phyloP scores from a whole-genome alignment of 2,329 filamentous ascomycete genomes.

The Diaporthe citrichinensis region DNA sequence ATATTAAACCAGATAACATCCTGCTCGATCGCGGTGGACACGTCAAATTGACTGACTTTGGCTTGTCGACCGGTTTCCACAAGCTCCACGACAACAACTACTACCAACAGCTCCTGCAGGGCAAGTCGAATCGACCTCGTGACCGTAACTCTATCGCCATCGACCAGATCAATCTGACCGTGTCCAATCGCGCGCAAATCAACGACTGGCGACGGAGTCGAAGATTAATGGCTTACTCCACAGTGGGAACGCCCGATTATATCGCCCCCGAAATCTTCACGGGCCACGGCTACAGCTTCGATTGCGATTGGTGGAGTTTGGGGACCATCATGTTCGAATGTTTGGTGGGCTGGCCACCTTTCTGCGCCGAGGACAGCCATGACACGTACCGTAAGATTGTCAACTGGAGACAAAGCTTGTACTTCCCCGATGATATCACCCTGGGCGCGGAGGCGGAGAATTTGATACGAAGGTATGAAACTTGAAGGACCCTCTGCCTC shows the following conservation, averaged over 20 bases:
- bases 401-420: constrained; percentile 95
- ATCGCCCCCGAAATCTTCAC: constrained; percentile 99
- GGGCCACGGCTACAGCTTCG: constrained; percentile 94
- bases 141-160: constrained; percentile 96
- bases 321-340: constrained; percentile 99
- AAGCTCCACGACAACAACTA: constrained; percentile 98
- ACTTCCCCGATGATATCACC: constrained; percentile 90
- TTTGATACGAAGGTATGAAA: constrained; percentile 86
- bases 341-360: constrained; percentile 97
- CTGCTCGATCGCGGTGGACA: constrained; percentile 94
- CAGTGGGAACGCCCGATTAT: constrained; percentile 97
- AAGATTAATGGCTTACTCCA: constrained; percentile 96
- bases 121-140: constrained; percentile 77
- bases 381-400: constrained; percentile 99
- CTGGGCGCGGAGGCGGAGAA: constrained; percentile 91
- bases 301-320: constrained; percentile 99
- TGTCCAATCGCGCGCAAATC: constrained; percentile 97
- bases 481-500: neutral
- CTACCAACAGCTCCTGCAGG: constrained; percentile 95
- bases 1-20: constrained; percentile 99
- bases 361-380: constrained; percentile 97
- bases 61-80: constrained; percentile 97
- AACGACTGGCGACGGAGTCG: constrained; percentile 99
- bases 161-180: constrained; percentile 97
- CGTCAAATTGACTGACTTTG: constrained; percentile 98